Evolutionary conservation across 2,329 filamentous ascomycete species (phyloP), one percentile per base, ranked within the genome.

Genomic region (Drechslera avenae): DNA sequence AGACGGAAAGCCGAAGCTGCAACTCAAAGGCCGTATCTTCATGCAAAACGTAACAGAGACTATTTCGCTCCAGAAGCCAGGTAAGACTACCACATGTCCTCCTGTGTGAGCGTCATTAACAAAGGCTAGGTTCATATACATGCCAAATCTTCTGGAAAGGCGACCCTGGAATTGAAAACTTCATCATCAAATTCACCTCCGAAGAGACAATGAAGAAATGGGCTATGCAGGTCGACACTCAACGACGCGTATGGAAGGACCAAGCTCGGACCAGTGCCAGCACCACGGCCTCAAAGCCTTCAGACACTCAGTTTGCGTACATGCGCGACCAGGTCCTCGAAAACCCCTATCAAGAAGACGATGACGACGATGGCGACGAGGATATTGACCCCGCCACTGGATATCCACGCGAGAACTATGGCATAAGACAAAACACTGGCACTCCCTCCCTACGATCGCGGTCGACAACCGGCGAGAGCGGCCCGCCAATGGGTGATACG

Each of bases 111-210:
- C 16, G 5, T 7, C 10, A 10, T 48, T 63, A 37, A 61, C 31
- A 13, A 13, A 19, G 3, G 5, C 16, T 64, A 94, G 91, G 91
- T 39, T 93, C 90, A 9, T 96, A 97, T 71, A 93, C 90, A 2
- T 90, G 97, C 54, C 93, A 97, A 70, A 97, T 99, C 48, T 97
- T 92, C 82, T 99, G 94, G 94, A 97, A 94, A 75, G 93, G 93
- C 28, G 93, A 97, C 59, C 91, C 92, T 0, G 91, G 90, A 3
- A 91, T 97, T 26, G 93, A 99, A 71, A 96, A 95, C 68, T 97
- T 99, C 73, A 87, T 93, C 64, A 96, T 99, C 69, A 90, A 90
- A 61, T 97, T 97, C 73, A 83, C 85, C 42, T 94, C 93, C 54
- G 94, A 99, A 72, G 91, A 96, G 61, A 86, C 82, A 12, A 91